Evolutionary conservation across 2,329 filamentous ascomycete genomes (phyloP).

Genomic region (Calonectria leucothoes): DNA sequence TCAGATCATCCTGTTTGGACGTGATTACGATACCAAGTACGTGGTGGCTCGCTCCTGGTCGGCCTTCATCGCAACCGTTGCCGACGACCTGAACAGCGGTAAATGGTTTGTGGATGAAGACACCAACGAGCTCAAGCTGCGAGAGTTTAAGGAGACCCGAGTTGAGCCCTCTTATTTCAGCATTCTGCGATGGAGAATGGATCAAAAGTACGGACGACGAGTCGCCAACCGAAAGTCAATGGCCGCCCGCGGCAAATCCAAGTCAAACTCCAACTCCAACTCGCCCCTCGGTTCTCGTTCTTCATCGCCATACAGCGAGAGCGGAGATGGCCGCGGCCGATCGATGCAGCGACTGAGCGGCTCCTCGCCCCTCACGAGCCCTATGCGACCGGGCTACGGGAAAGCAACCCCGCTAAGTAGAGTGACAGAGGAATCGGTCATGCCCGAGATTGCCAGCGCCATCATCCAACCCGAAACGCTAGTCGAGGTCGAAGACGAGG

Average conservation of each 20-base stretch:
- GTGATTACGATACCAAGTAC: slow-evolving; percentile 99
- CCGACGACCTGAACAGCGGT: slow-evolving; percentile 89
- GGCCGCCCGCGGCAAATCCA: slow-evolving; percentile 51
- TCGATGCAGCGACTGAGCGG: slow-evolving; percentile 77
- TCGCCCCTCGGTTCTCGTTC: slow-evolving; percentile 62
- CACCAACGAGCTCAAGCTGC: slow-evolving; percentile 87
- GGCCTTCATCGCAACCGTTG: slow-evolving; percentile 84
- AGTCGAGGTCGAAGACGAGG: slow-evolving; percentile 63
- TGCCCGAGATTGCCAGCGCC: slow-evolving; percentile 53
- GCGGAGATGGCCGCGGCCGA: slow-evolving; percentile 76
- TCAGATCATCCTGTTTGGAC: slow-evolving; percentile 95
- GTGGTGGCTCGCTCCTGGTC: slow-evolving; percentile 94
- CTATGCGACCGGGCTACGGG: slow-evolving; percentile 72
- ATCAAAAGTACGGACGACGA: slow-evolving; percentile 90
- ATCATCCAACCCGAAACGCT: slow-evolving; percentile 60
- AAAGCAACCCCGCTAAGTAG: slow-evolving; percentile 78
- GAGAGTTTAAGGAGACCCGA: slow-evolving; percentile 88
- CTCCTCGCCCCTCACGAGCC: slow-evolving; percentile 72
- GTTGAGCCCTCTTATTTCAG: slow-evolving; percentile 95
- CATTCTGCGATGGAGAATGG: slow-evolving; percentile 93
- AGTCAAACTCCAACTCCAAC: slow-evolving; percentile 28
- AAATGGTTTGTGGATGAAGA: slow-evolving; percentile 97
- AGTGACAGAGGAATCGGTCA: slow-evolving; percentile 75
- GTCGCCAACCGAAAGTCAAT: slow-evolving; percentile 65
- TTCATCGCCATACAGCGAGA: slow-evolving; percentile 72